Base-by-base conservation (phyloP, 768 basidiomycete genomes). In the Clathrus columnatus region DNA sequence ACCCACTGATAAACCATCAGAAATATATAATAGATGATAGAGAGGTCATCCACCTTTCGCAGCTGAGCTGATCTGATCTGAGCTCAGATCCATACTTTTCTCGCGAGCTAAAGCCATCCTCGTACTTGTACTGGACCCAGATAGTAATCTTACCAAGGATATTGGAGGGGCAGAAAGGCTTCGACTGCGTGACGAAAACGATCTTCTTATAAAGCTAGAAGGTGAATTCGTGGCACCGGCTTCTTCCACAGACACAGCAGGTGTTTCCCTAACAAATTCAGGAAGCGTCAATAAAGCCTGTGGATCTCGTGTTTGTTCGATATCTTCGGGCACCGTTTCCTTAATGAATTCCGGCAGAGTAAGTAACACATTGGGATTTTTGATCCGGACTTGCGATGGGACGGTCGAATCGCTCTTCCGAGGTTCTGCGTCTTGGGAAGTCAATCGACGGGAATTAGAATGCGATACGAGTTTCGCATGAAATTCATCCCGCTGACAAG, bases 391-490 rank as follows among this genome's bases (percentile, higher is more conserved):
- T 28, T 18, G 26, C n/a, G 48, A 28, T 4, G 51, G 46, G 16
- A 44, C 21, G 46, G 10, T 48, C 8, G 56, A 68, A 61, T 67
- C 59, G 51, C 53, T 61, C 16, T 67, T 62, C 30, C 72, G 73
- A 43, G 82, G 75, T 2, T 78, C 67, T 6, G 90, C 87, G 61
- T 95, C 92, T 67, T 96, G 92, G 14, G 78, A 75, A 52, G 84
- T 83, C 32, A 94, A 70, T 53, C 92, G 78, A 20, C 92, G 83
- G 1, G 82, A 78, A 46, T 76, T 74, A 0, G 90, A 87, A 63
- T 88, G 88, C 26, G 77, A 73, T 8, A 82, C 73, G 1, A 95
- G 74, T 56, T 81, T 80, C 53, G 85, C 83, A 8, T 93, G 83
- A 64, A 94, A 91, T 7, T 78, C 79, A 44, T 84, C 79, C 56